These are phyloP conservation scores for Anacardium occidentale DNA, from an alignment of 345 rosid species.

Conservation along the genomic window DNA sequence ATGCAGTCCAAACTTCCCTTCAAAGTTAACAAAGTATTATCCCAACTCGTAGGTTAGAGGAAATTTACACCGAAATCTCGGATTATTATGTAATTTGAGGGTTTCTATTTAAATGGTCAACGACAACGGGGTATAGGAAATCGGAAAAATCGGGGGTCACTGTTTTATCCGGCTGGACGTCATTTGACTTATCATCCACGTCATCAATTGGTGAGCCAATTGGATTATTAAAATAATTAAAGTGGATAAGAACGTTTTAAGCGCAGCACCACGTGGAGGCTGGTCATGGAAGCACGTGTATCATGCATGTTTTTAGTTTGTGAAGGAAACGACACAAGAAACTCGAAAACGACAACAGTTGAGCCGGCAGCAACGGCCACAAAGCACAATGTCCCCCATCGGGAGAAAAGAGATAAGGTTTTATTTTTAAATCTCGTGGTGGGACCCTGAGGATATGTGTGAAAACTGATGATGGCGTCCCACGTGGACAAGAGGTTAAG, in stretches of 20 bases:
- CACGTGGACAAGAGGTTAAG: background rate
- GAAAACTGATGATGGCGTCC: background rate
- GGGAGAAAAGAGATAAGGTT: slow-evolving; percentile 3
- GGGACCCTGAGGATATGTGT: background rate
- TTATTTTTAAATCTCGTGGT: background rate
- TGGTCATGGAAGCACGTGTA: background rate
- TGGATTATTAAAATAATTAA: background rate
- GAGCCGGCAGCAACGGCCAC: slow-evolving; percentile 16
- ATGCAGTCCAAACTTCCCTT: no score
- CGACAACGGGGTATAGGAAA: background rate
- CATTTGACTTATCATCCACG: slow-evolving; percentile 37
- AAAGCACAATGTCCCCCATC: background rate
- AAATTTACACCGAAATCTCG: no score
- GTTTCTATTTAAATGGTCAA: no score
- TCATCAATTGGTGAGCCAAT: slow-evolving; percentile 1
- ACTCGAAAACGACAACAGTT: slow-evolving; percentile 16
- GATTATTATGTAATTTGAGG: no score
- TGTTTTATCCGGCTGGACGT: slow-evolving; percentile 34
- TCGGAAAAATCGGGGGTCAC: background rate
- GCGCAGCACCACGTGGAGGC: slow-evolving; percentile 13
- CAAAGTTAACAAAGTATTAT: no score
- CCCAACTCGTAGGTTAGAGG: no score
- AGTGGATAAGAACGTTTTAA: slow-evolving; percentile 29
- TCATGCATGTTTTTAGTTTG: background rate
- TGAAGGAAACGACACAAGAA: slow-evolving; percentile 1